Conservation (phyloP, 805 yeast species). For the Ogataea degrootiae region DNA sequence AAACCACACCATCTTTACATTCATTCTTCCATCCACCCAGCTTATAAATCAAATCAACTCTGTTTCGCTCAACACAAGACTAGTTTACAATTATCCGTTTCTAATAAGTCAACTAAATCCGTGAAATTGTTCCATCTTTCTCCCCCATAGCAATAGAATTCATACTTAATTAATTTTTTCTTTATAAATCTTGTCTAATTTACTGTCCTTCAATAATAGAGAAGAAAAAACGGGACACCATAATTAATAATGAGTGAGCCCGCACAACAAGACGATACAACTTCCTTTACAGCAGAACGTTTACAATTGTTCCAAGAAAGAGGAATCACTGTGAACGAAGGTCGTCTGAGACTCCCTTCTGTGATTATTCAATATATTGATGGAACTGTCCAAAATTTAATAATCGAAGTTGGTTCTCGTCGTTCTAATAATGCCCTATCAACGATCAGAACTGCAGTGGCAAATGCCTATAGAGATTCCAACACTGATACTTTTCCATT, state of each 20-base stretch:
- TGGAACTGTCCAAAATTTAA: constrained; percentile 24
- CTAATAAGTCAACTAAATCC: too few species aligned
- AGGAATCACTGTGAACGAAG: constrained; percentile 16
- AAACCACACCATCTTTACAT: too few species aligned
- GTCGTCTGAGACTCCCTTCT: constrained; percentile 27
- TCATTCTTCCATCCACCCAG: too few species aligned
- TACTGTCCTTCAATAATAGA: too few species aligned
- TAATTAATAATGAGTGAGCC: not conserved
- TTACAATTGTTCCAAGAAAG: constrained; percentile 2
- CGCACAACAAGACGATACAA: not conserved
- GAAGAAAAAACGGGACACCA: too few species aligned
- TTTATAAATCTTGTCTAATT: too few species aligned
- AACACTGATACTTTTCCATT: not conserved
- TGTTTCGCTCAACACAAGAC: too few species aligned
- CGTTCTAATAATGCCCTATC: not conserved
- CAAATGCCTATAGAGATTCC: not conserved
- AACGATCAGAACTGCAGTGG: not conserved
- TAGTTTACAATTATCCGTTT: too few species aligned
- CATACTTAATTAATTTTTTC: too few species aligned
- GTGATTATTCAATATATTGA: constrained; percentile 27
- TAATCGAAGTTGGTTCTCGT: constrained; percentile 29
- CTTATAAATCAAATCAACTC: too few species aligned
- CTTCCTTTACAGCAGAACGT: not conserved
- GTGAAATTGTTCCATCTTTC: too few species aligned
- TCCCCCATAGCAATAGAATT: too few species aligned